Evolutionary conservation across 352 stramenopile genomes (phyloP).

Genomic region (Globisporangium uncinulatum): DNA sequence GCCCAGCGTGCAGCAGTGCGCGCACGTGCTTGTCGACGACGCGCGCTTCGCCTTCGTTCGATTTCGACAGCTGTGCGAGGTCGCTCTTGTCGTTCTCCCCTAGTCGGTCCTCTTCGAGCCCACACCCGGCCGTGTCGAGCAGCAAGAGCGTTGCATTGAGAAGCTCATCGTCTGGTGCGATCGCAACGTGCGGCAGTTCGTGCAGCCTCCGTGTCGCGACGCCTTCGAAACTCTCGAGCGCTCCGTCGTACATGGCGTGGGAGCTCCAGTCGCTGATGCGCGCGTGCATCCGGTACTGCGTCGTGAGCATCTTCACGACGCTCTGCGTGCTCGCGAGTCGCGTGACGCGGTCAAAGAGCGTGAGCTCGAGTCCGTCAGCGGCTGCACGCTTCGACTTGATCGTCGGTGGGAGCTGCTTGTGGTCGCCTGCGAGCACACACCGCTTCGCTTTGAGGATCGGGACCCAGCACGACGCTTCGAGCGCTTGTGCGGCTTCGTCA

Average conservation of each 20-base stretch:
- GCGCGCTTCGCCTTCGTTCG: conserved; percentile 69
- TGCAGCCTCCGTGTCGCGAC: conserved; percentile 79
- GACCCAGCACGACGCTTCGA: conserved; percentile 98
- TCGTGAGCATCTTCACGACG: conserved; percentile 91
- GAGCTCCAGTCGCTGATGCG: conserved; percentile 95
- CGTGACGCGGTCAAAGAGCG: conserved; percentile 96
- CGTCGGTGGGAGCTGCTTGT: conserved; percentile 96
- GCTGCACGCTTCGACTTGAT: conserved; percentile 90
- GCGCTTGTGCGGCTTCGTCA: conserved; percentile 95
- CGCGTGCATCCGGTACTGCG: conserved; percentile 97
- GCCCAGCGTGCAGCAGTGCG: conserved; percentile 72
- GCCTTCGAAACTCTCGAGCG: conserved; percentile 61
- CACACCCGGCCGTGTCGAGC: conserved; percentile 93
- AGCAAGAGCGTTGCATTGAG: conserved; percentile 82
- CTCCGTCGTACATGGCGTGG: conserved; percentile 91
- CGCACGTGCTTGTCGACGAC: conserved; percentile 84
- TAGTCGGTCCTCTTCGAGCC: conserved; percentile 79
- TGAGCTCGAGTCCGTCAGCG: conserved; percentile 80
- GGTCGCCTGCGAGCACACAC: conserved; percentile 91
- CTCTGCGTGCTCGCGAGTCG: conserved; percentile 36
- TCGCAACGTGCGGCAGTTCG: conserved; percentile 64
- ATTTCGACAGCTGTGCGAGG: conserved; percentile 56
- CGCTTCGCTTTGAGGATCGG: conserved; percentile 90
- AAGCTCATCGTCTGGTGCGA: conserved; percentile 51
- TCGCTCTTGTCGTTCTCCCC: conserved; percentile 11